Evolutionary conservation across 2,329 filamentous ascomycete genomes (phyloP).

Genomic region (Fusarium penzigii): DNA sequence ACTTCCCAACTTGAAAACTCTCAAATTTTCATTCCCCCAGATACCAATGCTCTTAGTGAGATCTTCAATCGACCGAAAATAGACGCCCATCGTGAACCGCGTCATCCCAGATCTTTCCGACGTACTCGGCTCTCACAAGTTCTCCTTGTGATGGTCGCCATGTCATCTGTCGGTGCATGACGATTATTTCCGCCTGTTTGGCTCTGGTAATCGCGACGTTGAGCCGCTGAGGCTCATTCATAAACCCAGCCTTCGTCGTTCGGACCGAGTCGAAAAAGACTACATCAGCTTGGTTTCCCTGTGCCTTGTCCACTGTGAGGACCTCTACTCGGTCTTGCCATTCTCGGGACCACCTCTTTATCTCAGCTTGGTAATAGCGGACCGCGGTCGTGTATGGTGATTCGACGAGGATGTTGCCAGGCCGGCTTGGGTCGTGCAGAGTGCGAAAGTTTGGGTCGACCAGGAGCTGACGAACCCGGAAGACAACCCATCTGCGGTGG

Average conservation of each 20-base stretch:
- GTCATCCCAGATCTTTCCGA: slow-evolving; percentile 35
- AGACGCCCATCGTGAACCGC: slow-evolving; percentile 23
- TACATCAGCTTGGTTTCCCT: slow-evolving; percentile 50
- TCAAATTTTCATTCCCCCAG: not conserved
- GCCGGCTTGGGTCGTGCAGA: slow-evolving; percentile 20
- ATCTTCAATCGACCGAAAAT: slow-evolving; percentile 12
- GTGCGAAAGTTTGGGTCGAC: slow-evolving; percentile 34
- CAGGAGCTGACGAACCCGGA: slow-evolving; percentile 34
- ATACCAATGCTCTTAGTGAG: not conserved
- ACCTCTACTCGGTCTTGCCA: slow-evolving; percentile 38
- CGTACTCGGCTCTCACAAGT: slow-evolving; percentile 22
- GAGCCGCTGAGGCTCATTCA: slow-evolving; percentile 45
- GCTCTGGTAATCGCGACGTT: slow-evolving; percentile 49
- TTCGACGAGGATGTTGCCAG: slow-evolving; percentile 45
- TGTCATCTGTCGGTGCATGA: slow-evolving; percentile 45
- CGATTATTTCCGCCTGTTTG: slow-evolving; percentile 45
- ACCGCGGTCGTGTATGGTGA: slow-evolving; percentile 45
- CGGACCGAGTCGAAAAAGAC: slow-evolving; percentile 50
- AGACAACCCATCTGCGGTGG: slow-evolving; percentile 41
- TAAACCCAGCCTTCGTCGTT: slow-evolving; percentile 39
- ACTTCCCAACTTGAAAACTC: not conserved
- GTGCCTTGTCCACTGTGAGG: slow-evolving; percentile 46
- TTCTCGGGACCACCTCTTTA: slow-evolving; percentile 29
- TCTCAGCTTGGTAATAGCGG: slow-evolving; percentile 35
- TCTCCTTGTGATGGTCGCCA: slow-evolving; percentile 9